Evolutionary conservation across 495 filamentous ascomycete species (phyloP).

Genomic region (Hypoxylon rickii): DNA sequence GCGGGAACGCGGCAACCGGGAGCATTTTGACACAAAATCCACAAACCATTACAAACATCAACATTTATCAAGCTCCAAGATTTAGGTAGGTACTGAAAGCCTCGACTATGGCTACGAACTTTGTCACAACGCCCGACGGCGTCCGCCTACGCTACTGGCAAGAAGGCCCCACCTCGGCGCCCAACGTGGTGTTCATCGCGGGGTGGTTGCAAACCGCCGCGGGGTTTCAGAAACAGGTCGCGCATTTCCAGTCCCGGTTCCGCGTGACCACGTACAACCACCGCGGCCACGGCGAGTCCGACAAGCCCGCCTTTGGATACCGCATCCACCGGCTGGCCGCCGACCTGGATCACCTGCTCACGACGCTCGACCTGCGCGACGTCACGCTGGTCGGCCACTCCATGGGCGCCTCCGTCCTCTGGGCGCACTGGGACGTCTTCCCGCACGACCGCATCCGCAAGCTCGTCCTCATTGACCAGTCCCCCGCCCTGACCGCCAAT

Average conservation of each 20-base stretch:
- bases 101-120: constrained; percentile 10
- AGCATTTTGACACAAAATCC: too few species aligned
- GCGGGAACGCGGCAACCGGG: too few species aligned
- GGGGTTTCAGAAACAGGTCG: constrained; percentile 27
- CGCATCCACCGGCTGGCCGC: constrained; percentile 21
- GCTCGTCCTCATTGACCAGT: constrained; percentile 29
- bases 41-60: too few species aligned
- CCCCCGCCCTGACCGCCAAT: constrained; percentile 13
- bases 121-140: constrained; percentile 22
- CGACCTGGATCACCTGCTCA: constrained; percentile 17
- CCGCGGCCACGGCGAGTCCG: constrained; percentile 34
- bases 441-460: constrained; percentile 14
- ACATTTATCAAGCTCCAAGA: too few species aligned
- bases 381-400: constrained; percentile 22
- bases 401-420: constrained; percentile 22
- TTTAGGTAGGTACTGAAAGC: too few species aligned
- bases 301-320: constrained; percentile 31
- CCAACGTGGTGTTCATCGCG: constrained; percentile 28
- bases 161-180: constrained; percentile 9
- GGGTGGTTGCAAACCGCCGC: constrained; percentile 32
- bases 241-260: constrained; percentile 18
- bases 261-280: constrained; percentile 32
- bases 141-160: constrained; percentile 26
- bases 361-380: constrained; percentile 20
- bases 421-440: constrained; percentile 34